These are phyloP conservation scores for Hamigera avellanea DNA, from an alignment of 495 filamentous ascomycete species.

Conservation along the genomic window DNA sequence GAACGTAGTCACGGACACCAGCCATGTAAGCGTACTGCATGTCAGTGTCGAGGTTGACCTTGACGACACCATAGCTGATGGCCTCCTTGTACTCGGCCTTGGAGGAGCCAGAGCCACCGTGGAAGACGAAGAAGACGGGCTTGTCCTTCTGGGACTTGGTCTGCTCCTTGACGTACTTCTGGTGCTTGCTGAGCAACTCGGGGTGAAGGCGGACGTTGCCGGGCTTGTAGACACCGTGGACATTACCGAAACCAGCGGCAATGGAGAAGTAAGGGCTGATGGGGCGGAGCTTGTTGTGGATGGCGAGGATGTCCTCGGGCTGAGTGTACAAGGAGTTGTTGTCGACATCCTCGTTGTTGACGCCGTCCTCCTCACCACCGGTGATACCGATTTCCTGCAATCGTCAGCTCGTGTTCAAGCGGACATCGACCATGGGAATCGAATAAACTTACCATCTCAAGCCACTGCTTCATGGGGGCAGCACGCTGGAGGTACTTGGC, in stretches of 20 bases:
- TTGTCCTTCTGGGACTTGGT: conserved; percentile 55
- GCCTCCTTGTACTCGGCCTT: conserved; percentile 82
- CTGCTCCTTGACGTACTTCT: conserved; percentile 76
- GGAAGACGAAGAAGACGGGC: conserved; percentile 98
- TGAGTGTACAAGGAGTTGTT: conserved; percentile 97
- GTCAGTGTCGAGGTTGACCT: conserved; percentile 84
- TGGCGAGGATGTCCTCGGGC: conserved; percentile 85
- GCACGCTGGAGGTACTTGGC: conserved; percentile 82
- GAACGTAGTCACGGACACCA: conserved; percentile 87
- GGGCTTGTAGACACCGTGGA: conserved; percentile 98
- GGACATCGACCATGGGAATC: not conserved
- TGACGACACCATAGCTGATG: conserved; percentile 89
- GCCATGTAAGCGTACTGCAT: conserved; percentile 65
- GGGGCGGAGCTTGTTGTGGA: conserved; percentile 67
- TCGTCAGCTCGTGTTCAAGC: not conserved
- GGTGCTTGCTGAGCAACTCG: conserved; percentile 88
- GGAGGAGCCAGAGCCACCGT: conserved; percentile 84
- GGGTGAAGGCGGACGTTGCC: conserved; percentile 95
- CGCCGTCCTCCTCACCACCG: conserved; percentile 90
- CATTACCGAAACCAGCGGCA: conserved; percentile 96
- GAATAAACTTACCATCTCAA: conserved; percentile 73
- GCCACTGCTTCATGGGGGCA: conserved; percentile 93
- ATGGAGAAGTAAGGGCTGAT: conserved; percentile 95
- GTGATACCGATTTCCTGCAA: conserved; percentile 77
- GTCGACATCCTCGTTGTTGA: conserved; percentile 64